Conservation (phyloP, 225 moss, liverwort and hornwort species). For the Pseudisothecium myosuroides region DNA sequence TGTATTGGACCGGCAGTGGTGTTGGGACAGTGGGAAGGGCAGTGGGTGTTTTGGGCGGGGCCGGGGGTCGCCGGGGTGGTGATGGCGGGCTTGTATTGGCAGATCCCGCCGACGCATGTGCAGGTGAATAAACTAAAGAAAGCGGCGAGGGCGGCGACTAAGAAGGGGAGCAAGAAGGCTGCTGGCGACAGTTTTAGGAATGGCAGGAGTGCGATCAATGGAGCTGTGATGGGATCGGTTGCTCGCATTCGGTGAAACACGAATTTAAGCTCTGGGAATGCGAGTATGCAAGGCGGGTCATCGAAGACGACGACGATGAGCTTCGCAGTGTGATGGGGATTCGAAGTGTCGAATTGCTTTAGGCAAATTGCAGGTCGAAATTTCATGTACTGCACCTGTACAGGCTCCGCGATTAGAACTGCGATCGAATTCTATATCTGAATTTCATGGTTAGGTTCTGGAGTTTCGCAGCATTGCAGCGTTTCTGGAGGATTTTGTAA, state of each 20-base stretch:
- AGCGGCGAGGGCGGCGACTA: background rate
- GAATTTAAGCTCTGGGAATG: background rate
- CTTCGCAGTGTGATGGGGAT: background rate
- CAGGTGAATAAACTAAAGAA: constrained; percentile 19
- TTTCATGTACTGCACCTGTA: no score
- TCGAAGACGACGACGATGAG: background rate
- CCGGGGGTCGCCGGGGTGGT: background rate
- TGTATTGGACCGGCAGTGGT: constrained; percentile 52
- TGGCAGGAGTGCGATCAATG: background rate
- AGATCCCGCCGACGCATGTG: constrained; percentile 38
- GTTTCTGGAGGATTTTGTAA: background rate
- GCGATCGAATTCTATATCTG: background rate
- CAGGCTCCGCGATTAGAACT: background rate
- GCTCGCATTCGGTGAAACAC: background rate
- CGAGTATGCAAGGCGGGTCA: background rate
- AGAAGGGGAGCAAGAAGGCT: background rate
- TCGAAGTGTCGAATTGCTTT: background rate
- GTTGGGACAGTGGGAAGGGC: constrained; percentile 26
- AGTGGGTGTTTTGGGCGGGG: constrained; percentile 55
- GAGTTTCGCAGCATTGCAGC: background rate
- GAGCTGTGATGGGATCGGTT: background rate
- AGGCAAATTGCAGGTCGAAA: background rate
- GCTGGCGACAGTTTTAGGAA: background rate
- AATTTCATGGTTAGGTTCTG: background rate
- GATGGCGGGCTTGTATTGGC: constrained; percentile 17